A percentile compares a stretch with the other conserved stretches of the same genome.
Conservation (phyloP, 140 eudicot genomes). For the Erigeron philadelphicus region DNA sequence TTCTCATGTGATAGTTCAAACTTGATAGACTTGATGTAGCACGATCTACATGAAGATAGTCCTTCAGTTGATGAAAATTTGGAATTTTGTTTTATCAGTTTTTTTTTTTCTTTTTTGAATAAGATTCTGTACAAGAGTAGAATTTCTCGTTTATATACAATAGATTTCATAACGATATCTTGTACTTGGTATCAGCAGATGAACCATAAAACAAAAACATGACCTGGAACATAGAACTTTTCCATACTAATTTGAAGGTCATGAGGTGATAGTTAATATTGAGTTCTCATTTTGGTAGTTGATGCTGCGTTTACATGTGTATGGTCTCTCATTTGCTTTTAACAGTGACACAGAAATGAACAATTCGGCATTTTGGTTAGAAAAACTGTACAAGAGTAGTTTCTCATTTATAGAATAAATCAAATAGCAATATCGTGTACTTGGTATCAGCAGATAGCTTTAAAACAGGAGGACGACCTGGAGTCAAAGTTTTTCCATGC, state of each 20-base stretch:
- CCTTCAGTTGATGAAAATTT: background rate
- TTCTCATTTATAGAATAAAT: constrained; percentile 19
- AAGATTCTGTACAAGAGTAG: constrained; percentile 4
- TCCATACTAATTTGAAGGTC: no score
- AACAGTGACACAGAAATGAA: constrained; percentile 3
- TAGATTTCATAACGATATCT: constrained; percentile 1
- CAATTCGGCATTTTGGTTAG: constrained; percentile 13
- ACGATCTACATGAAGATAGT: no score
- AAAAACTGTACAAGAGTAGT: constrained; percentile 23
- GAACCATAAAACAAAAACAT: background rate
- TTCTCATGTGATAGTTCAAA: background rate
- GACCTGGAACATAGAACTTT: background rate
- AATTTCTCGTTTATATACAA: constrained; percentile 5
- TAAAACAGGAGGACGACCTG: constrained; percentile 5
- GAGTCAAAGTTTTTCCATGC: constrained; percentile 16
- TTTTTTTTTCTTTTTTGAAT: background rate
- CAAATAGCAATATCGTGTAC: constrained; percentile 11
- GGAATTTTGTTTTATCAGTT: background rate
- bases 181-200: constrained; percentile 2
- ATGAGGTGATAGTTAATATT: background rate
- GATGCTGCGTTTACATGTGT: background rate
- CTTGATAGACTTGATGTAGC: no score
- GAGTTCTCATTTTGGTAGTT: background rate
- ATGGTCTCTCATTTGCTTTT: constrained; percentile 1
- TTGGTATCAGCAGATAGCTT: constrained; percentile 3